Conservation (phyloP, 495 filamentous ascomycete genomes). For the Tuber melanosporum region DNA sequence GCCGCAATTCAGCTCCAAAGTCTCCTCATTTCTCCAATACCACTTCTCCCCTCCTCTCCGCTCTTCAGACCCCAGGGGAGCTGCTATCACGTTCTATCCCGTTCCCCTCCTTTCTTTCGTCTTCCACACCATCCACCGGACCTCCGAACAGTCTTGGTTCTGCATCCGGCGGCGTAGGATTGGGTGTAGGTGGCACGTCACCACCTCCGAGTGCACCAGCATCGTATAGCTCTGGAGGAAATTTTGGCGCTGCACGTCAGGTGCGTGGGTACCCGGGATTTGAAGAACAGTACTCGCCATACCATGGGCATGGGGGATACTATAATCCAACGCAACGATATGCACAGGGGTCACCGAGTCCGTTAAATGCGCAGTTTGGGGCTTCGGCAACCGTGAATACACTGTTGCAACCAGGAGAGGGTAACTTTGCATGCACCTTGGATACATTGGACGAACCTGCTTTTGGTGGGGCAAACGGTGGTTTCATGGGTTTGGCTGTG, state of each 20-base stretch:
- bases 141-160: constrained; percentile 39
- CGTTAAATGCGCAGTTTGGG: constrained; percentile 22
- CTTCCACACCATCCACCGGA: constrained; percentile 36
- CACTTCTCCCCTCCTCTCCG: constrained; percentile 40
- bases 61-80: constrained; percentile 35
- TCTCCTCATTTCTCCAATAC: constrained; percentile 36
- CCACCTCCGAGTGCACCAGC: constrained; percentile 40
- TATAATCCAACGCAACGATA: constrained; percentile 36
- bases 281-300: constrained; percentile 36
- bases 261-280: constrained; percentile 40
- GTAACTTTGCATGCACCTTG: constrained; percentile 38
- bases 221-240: constrained; percentile 40
- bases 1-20: constrained; percentile 27
- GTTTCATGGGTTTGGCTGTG: constrained; percentile 19
- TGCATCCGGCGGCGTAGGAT: constrained; percentile 35
- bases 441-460: constrained; percentile 39
- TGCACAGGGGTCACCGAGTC: constrained; percentile 29
- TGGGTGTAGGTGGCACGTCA: constrained; percentile 33
- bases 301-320: constrained; percentile 28
- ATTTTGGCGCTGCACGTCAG: constrained; percentile 29
- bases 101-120: constrained; percentile 35
- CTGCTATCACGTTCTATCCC: constrained; percentile 39
- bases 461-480: constrained; percentile 12
- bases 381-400: constrained; percentile 12
- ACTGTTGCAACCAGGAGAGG: constrained; percentile 29